phyloP scores from a whole-genome alignment of 148 eudicot genomes.

The Pharnaceum exiguum region DNA sequence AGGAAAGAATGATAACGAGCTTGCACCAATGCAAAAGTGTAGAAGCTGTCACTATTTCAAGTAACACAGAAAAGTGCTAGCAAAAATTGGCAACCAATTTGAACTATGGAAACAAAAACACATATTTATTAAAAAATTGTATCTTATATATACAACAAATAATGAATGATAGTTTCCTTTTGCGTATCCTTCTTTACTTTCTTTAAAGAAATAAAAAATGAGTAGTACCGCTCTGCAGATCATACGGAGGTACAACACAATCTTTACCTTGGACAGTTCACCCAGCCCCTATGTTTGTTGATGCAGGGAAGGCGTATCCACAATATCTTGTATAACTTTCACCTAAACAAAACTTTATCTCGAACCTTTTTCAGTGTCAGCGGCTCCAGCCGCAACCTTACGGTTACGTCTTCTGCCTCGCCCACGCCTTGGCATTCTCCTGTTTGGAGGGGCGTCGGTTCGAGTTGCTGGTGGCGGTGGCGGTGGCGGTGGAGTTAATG shows the following conservation, averaged over 20 bases:
- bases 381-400: conserved; percentile 54
- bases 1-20: conserved; percentile 3
- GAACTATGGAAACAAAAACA: not conserved
- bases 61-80: not conserved
- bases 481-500: conserved; percentile 16
- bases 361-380: conserved; percentile 18
- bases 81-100: conserved; percentile 4
- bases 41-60: not conserved
- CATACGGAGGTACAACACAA: conserved; percentile 20
- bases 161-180: conserved; percentile 20
- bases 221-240: conserved; percentile 20
- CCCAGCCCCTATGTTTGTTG: conserved; percentile 12
- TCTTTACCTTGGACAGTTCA: conserved; percentile 6
- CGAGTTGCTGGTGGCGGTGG: conserved; percentile 19
- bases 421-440: conserved; percentile 37
- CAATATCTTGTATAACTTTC: conserved; percentile 15
- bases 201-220: conserved; percentile 12
- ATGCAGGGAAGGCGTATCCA: conserved; percentile 18
- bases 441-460: conserved; percentile 23
- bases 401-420: conserved; percentile 66
- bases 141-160: conserved; percentile 25
- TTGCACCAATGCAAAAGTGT: not conserved
- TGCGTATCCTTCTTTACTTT: not conserved
- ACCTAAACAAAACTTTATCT: conserved; percentile 32
- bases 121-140: conserved; percentile 18